Evolutionary conservation across 2,329 filamentous ascomycete species (phyloP).

Genomic region (Colletotrichum nymphaeae): DNA sequence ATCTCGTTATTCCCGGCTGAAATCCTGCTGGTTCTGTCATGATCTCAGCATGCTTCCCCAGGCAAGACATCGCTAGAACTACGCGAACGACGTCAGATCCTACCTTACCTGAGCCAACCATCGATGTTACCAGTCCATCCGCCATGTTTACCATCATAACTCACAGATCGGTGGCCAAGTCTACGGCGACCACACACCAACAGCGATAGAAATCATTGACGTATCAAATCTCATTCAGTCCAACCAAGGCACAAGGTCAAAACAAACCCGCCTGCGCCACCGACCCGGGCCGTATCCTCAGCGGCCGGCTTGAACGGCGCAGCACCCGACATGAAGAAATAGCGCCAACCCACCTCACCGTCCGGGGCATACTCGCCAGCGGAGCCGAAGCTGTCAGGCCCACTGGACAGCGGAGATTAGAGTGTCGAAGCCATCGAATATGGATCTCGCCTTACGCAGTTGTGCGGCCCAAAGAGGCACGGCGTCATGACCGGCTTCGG

Average conservation of each 20-base stretch:
- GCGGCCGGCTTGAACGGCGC: not conserved
- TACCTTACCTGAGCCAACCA: not conserved
- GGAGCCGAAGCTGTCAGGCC: constrained; percentile 14
- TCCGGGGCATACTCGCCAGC: constrained; percentile 10
- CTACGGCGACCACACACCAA: not conserved
- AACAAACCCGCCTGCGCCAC: not conserved
- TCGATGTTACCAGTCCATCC: not conserved
- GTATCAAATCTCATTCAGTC: not conserved
- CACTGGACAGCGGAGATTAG: constrained; percentile 31
- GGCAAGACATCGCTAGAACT: not conserved
- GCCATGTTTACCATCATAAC: not conserved
- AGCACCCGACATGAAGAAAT: constrained; percentile 4
- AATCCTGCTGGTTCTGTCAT: not conserved
- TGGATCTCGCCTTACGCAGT: constrained; percentile 7
- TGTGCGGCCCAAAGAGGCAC: constrained; percentile 3
- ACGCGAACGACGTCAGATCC: not conserved
- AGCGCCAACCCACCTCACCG: constrained; percentile 6
- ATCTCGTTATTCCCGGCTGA: constrained; percentile 15
- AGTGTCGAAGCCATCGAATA: constrained; percentile 20
- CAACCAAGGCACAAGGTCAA: not conserved
- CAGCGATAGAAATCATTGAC: not conserved
- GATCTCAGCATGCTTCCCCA: constrained; percentile 21
- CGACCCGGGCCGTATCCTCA: not conserved
- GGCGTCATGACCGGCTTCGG: constrained; percentile 4
- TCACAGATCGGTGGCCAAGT: not conserved